Base-by-base conservation (phyloP, 352 stramenopile genomes). In the Phytophthora colocasiae region DNA sequence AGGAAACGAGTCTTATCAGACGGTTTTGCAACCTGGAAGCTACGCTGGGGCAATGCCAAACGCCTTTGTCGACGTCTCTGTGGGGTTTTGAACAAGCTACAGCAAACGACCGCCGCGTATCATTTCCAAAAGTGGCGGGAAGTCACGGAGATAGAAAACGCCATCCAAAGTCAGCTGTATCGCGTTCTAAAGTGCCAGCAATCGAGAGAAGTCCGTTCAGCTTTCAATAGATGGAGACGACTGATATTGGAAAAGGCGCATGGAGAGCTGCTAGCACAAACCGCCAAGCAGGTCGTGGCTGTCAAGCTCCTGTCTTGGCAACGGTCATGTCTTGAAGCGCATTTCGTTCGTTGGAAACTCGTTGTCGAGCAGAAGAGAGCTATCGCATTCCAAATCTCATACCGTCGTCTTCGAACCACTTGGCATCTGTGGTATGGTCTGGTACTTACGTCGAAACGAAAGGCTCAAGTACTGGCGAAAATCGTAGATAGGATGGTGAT, bases 271-370 rank as follows among this genome's bases (percentile, higher is more conserved):
- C 41, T 73, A 24, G 47, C 69, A 17, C 39, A 62, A 53, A 66
- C 60, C 36, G 59, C 71, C 31, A 65, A 68, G 26, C 58, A 53
- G 15, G 62, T 80, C 26, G 71, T 67, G 9, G 50, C 38, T 22
- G 51, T 48, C 3, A 72, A 73, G 48, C 75, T 66, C 40, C 49
- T 69, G 26, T 53, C 67, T 5, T 77, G 70, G 71, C 69, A 73
- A 46, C 54, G 53, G 2, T 51, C 62, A 31, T 81, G 71, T 40
- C 36, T 81, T 9, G 52, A 66, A 40, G 39, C 22, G 4, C 59
- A 61, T 26, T 80, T 81, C 15, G 34, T 58, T 8, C 58, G 51
- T 17, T 81, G 74, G 74, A 66, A 66, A 52, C 51, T 61, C 27
- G 27, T 66, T 11, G 38, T 66, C 32, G 34, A 62, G 6, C 52